Evolutionary conservation across 352 stramenopile genomes (phyloP).

Genomic region (Pythium apleroticum): DNA sequence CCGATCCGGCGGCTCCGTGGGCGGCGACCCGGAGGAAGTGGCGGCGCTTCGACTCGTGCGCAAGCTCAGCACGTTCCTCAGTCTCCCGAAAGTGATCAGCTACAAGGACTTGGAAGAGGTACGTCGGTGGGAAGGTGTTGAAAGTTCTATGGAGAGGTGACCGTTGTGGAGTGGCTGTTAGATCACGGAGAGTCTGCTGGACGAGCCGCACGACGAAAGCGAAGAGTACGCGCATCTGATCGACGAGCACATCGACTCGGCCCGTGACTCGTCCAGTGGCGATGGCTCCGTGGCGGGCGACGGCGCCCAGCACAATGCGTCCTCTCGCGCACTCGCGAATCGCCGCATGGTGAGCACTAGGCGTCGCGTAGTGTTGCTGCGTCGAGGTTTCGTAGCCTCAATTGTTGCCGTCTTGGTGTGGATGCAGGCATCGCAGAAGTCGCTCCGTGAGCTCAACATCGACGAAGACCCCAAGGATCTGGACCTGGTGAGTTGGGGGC

Average conservation of each 20-base stretch:
- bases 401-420: background rate
- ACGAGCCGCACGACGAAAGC: constrained; percentile 44
- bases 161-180: constrained; percentile 13
- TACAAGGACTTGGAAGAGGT: constrained; percentile 70
- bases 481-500: constrained; percentile 41
- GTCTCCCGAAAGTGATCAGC: constrained; percentile 67
- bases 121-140: background rate
- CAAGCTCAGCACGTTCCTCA: constrained; percentile 68
- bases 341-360: constrained; percentile 21
- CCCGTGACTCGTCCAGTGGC: constrained; percentile 33
- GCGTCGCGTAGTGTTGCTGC: background rate
- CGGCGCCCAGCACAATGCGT: background rate
- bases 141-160: background rate
- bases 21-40: constrained; percentile 30
- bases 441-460: constrained; percentile 41
- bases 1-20: constrained; percentile 18
- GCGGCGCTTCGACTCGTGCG: constrained; percentile 53
- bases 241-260: constrained; percentile 67
- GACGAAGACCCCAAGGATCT: constrained; percentile 45
- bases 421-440: constrained; percentile 28
- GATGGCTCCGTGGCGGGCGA: constrained; percentile 1
- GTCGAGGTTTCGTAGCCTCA: too few relatives aligned
- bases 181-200: constrained; percentile 71
- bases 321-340: background rate
- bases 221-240: constrained; percentile 70